These are phyloP conservation scores for Penicillium lividum DNA, from an alignment of 495 filamentous ascomycete genomes.

Conservation along the genomic window DNA sequence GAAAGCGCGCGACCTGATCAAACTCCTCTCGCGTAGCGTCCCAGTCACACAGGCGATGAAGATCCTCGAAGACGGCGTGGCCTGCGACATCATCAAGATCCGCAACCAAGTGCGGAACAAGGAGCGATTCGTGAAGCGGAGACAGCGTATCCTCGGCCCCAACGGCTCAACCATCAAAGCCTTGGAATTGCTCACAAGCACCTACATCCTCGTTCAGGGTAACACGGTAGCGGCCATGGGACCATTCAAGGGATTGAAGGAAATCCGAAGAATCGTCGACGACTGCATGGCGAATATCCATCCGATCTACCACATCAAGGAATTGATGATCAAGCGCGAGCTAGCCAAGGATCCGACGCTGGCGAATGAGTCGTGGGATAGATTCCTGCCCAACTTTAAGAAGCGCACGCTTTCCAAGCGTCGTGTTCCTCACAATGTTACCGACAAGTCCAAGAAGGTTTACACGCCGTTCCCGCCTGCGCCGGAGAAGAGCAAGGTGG, in stretches of 20 bases:
- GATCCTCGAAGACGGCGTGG: slow-evolving; percentile 88
- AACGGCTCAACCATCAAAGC: slow-evolving; percentile 88
- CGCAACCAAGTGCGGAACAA: slow-evolving; percentile 87
- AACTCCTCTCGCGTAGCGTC: slow-evolving; percentile 86
- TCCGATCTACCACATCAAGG: slow-evolving; percentile 93
- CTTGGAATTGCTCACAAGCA: slow-evolving; percentile 88
- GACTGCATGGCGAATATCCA: slow-evolving; percentile 98
- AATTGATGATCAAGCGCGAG: slow-evolving; percentile 98
- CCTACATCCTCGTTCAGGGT: slow-evolving; percentile 94
- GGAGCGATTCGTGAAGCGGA: slow-evolving; percentile 94
- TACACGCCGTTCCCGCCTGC: slow-evolving; percentile 81
- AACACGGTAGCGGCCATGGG: slow-evolving; percentile 96
- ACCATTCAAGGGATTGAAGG: slow-evolving; percentile 87
- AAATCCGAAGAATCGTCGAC: slow-evolving; percentile 84
- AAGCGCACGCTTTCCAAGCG: slow-evolving; percentile 88
- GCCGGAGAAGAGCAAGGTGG: slow-evolving; percentile 94
- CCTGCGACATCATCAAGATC: slow-evolving; percentile 94
- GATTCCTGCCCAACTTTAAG: slow-evolving; percentile 98
- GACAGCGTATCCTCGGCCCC: slow-evolving; percentile 87
- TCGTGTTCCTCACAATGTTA: slow-evolving; percentile 78
- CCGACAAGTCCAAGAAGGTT: slow-evolving; percentile 89
- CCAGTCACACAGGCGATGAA: slow-evolving; percentile 86
- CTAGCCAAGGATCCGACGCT: slow-evolving; percentile 93
- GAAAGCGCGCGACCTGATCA: slow-evolving; percentile 92
- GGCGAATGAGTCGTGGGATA: slow-evolving; percentile 86